Evolutionary conservation across 176 grass and related monocot species (phyloP), one percentile per base, ranked within the genome.

Genomic region (Zea luxurians): DNA sequence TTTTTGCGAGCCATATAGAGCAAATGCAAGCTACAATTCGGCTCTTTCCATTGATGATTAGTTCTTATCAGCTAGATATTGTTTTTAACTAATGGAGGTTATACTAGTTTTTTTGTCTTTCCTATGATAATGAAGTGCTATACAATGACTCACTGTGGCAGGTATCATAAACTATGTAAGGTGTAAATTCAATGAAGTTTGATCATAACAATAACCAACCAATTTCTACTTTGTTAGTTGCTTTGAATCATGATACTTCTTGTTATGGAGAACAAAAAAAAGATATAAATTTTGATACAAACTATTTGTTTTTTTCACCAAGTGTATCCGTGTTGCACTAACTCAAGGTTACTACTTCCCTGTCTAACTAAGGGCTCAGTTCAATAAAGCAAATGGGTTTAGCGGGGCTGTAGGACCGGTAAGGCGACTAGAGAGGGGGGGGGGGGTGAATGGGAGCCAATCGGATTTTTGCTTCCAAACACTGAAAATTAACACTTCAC

Each of bases 1-100:
- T 53, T 49, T 71, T 20, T 35, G 34, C 36, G 34, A 72, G 34
- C 70, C 48, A 72, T 36, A 53, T 37, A 37, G 37, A 62, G 52
- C 44, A 63, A 71, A 77, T 83, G 49, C 15, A 57, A 75, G 54
- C 61, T 75, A 66, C 49, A 68, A 35, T 61, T 77, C 43, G 50
- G 10, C 66, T 70, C 61, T 66, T 69, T 42, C 49, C 37, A 54
- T 3, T 78, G 61, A 53, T 66, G 46, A 53, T 37, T 9, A 64
- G 17, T 20, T 46, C 21, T 61, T 16, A 5, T 10, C 45, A 20
- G 37, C 7, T 15, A 37, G 11, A 13, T 16, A 40, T 40, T 40
- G 38, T 40, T 40, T 40, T 40, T 40, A 40, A 40, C 4, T 40
- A 40, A 40, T 40, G 4, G 38, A 40, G 38, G 38, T 40, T 2